phyloP scores from a whole-genome alignment of 129 eudicot species.

The Chrysanthemum lavandulifolium region DNA sequence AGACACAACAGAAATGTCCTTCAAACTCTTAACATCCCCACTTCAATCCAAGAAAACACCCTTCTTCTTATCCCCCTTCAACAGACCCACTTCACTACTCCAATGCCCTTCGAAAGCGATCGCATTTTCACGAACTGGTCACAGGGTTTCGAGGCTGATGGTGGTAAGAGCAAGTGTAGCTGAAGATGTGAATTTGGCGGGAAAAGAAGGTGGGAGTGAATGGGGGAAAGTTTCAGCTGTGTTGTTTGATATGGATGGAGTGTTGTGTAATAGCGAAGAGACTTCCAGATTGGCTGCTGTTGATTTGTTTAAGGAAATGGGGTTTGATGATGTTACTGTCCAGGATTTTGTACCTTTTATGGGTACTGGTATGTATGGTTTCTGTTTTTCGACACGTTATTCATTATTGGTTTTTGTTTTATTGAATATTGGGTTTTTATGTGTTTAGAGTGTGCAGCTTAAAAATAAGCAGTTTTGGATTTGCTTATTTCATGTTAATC shows the following conservation, averaged over 20 bases:
- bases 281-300: conserved; percentile 80
- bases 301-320: conserved; percentile 91
- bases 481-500: too few species aligned
- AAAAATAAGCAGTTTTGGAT: too few species aligned
- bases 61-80: not conserved
- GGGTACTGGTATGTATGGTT: conserved; percentile 68
- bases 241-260: conserved; percentile 98
- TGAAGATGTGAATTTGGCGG: conserved; percentile 42
- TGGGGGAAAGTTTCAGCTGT: conserved; percentile 98
- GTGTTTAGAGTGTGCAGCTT: too few species aligned
- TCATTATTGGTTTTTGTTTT: too few species aligned
- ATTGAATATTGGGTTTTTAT: too few species aligned
- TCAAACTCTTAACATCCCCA: not conserved
- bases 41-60: too few species aligned
- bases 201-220: conserved; percentile 22
- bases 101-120: conserved; percentile 24
- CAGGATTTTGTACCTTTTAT: conserved; percentile 89
- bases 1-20: not conserved
- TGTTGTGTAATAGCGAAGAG: conserved; percentile 93
- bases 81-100: conserved; percentile 23
- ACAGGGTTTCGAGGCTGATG: conserved; percentile 12
- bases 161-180: conserved; percentile 36
- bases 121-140: conserved; percentile 21
- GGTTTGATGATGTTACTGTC: conserved; percentile 59
- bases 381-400: not conserved